Conservation (phyloP, 768 basidiomycete genomes). For the Tricholoma sp. region DNA sequence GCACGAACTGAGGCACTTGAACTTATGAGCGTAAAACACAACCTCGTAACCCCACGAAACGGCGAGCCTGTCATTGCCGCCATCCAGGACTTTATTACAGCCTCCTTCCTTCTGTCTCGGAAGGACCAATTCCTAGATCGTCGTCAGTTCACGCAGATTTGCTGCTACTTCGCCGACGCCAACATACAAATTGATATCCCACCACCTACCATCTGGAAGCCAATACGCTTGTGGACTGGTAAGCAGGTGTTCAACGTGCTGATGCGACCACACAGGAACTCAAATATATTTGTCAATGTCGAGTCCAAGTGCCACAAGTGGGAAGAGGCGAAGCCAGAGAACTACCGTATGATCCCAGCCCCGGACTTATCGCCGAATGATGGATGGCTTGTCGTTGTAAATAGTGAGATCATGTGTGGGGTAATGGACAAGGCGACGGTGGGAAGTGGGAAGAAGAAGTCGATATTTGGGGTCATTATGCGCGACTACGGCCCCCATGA, state of each 20-base stretch:
- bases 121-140: conserved; percentile 93
- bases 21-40: conserved; percentile 95
- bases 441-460: conserved; percentile 98
- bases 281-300: conserved; percentile 85
- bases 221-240: conserved; percentile 91
- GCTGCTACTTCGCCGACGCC: conserved; percentile 91
- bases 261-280: conserved; percentile 87
- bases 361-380: conserved; percentile 94
- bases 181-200: conserved; percentile 92
- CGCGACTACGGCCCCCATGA: conserved; percentile 95
- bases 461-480: conserved; percentile 96
- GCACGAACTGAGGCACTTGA: conserved; percentile 95
- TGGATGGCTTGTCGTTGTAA: conserved; percentile 94
- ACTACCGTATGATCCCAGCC: conserved; percentile 61
- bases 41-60: conserved; percentile 95
- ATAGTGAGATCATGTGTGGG: conserved; percentile 99
- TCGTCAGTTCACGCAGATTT: conserved; percentile 93
- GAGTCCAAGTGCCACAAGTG: conserved; percentile 94
- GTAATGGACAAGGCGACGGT: conserved; percentile 98
- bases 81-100: conserved; percentile 99
- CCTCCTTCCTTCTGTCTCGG: conserved; percentile 90
- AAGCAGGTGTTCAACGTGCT: conserved; percentile 98
- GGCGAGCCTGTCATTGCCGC: conserved; percentile 99
- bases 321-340: conserved; percentile 62
- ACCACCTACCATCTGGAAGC: conserved; percentile 92